Percentiles rank a stretch among this genome's conserved stretches.
These are phyloP conservation scores for Saccharum spontaneum DNA, from an alignment of 176 grass and related monocot species.

Conservation along the genomic window DNA sequence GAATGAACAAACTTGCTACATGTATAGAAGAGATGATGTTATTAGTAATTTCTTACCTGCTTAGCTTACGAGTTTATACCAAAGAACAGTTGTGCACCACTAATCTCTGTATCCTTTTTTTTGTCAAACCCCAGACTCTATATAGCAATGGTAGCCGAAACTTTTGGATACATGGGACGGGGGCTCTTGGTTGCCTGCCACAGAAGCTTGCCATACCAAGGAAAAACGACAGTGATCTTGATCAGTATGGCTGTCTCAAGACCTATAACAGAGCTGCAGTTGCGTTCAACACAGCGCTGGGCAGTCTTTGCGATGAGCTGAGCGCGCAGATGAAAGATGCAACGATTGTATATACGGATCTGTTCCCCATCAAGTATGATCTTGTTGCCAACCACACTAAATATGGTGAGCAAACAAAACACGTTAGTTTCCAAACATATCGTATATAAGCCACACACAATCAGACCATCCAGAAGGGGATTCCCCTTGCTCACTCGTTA, in stretches of 20 bases:
- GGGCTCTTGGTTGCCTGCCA: conserved; percentile 81
- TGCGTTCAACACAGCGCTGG: conserved; percentile 59
- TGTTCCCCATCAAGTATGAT: conserved; percentile 81
- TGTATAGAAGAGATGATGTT: neutral
- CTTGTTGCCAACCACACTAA: conserved; percentile 68
- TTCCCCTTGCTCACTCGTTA: neutral
- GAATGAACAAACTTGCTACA: neutral
- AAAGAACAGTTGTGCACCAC: neutral
- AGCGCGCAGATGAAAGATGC: conserved; percentile 54
- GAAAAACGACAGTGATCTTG: conserved; percentile 53
- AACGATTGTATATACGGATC: conserved; percentile 65
- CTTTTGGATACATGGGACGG: conserved; percentile 80
- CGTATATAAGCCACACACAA: neutral
- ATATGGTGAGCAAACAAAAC: conserved; percentile 49
- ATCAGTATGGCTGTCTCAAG: conserved; percentile 70
- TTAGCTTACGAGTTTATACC: neutral
- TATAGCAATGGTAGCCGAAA: conserved; percentile 59
- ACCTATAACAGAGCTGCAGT: conserved; percentile 73
- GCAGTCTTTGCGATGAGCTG: conserved; percentile 54
- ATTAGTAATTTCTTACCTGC: neutral
- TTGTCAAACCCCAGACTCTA: conserved; percentile 47
- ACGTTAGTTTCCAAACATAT: neutral
- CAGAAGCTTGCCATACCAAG: conserved; percentile 71
- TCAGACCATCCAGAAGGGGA: neutral
- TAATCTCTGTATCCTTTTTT: neutral